Base-by-base conservation (phyloP, 2,329 filamentous ascomycete genomes). In the Talaromyces sp. region DNA sequence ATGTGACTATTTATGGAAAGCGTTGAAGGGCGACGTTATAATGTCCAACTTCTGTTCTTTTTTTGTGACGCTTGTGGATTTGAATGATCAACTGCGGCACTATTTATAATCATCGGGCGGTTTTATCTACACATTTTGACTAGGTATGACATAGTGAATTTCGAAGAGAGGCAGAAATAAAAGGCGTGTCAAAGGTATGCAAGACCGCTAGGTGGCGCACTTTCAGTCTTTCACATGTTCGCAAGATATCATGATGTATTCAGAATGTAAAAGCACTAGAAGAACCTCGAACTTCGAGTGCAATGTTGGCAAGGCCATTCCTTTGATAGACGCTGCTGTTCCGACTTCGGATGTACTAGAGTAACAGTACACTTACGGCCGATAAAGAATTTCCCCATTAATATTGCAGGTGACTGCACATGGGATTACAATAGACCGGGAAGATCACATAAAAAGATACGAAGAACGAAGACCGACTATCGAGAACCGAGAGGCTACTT, bases 191-290 rank as follows among this genome's bases (percentile, higher is more conserved):
- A 31, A 34, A 36, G 10, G n/a, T 19, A 54, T 4, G 17, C 36
- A 36, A 36, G 27, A 19, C n/a, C n/a, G 17, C 51, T 11, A 54
- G 51, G 36, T 47, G 58, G 25, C 58, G 27, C 19, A 34, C 15
- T 49, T 47, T 60, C 58, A 60, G 19, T 22, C 15, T 49, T 47
- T 60, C 58, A 60, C 58, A 34, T 60, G 58, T 49, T 34, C n/a
- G n/a, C 29, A 54, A 3, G 45, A 54, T 19, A 34, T 31, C 51
- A 54, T 22, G 29, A 36, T 54, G 29, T 29, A 27, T 51, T 17
- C 19, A 54, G 29, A 15, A 22, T 19, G 51, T 19, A 34, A 54
- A 13, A 54, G 29, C n/a, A 22, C 51, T 5, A 34, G 17, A 54
- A 34, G 17, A 34, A 13, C 7, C 13, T 34, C 1, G 22, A n/a